Conservation (phyloP, 495 filamentous ascomycete species). For the Sporormia fimetaria region DNA sequence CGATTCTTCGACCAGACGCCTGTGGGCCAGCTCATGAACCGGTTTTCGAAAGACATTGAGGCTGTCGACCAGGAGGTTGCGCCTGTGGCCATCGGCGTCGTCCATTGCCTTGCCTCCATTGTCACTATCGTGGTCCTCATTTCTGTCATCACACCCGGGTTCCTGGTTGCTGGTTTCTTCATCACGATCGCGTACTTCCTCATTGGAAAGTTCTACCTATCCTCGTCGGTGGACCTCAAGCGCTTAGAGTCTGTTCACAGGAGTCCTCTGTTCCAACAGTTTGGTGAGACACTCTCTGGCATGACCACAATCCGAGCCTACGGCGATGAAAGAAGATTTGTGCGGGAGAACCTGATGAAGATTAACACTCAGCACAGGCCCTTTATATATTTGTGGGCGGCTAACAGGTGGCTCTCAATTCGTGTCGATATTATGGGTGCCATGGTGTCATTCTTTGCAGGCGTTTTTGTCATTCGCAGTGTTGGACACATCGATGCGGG, state of each 20-base stretch:
- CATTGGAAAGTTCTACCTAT: constrained; percentile 79
- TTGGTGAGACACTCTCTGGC: constrained; percentile 89
- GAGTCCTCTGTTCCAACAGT: constrained; percentile 95
- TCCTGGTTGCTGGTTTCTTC: constrained; percentile 77
- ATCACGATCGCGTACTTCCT: constrained; percentile 74
- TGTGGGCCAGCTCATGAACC: constrained; percentile 93
- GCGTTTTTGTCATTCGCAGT: constrained; percentile 76
- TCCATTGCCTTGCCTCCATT: constrained; percentile 61
- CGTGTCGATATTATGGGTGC: constrained; percentile 86
- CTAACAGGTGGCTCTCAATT: constrained; percentile 92
- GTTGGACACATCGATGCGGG: constrained; percentile 83
- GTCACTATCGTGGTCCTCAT: constrained; percentile 88
- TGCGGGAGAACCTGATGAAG: constrained; percentile 77
- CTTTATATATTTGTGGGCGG: constrained; percentile 95
- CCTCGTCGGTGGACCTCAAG: constrained; percentile 87
- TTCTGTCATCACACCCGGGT: constrained; percentile 79
- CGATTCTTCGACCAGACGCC: constrained; percentile 98
- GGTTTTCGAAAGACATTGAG: constrained; percentile 96
- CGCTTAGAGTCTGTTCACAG: constrained; percentile 87
- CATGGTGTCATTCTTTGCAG: constrained; percentile 86
- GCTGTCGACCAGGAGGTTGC: constrained; percentile 93
- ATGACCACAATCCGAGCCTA: constrained; percentile 98
- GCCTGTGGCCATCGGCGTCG: constrained; percentile 69
- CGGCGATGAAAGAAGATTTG: constrained; percentile 84
- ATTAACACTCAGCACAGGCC: constrained; percentile 89